These are phyloP conservation scores for Chaetomidium leptoderma DNA, from an alignment of 495 filamentous ascomycete species.

Conservation along the genomic window DNA sequence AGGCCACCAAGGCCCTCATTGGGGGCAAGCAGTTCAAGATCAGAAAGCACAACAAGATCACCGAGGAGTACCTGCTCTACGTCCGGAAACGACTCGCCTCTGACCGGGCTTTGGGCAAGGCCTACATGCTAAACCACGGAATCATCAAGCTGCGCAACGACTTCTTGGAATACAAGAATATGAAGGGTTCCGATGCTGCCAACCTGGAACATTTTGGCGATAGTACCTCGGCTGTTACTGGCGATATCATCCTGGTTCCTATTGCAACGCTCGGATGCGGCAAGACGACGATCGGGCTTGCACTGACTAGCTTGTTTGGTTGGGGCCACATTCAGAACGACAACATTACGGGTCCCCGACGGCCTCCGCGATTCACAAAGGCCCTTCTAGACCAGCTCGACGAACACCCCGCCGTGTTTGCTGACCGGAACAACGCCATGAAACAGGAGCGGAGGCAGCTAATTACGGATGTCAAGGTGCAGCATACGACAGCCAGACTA, in stretches of 20 bases:
- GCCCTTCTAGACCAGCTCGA: constrained; percentile 58
- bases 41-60: constrained; percentile 85
- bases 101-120: constrained; percentile 57
- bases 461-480: constrained; percentile 66
- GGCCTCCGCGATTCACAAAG: constrained; percentile 67
- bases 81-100: constrained; percentile 66
- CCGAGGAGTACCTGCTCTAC: constrained; percentile 81
- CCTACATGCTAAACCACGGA: constrained; percentile 85
- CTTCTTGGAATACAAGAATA: constrained; percentile 72
- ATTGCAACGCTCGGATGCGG: constrained; percentile 93
- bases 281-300: constrained; percentile 88
- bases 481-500: constrained; percentile 58
- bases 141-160: constrained; percentile 87
- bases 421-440: constrained; percentile 92
- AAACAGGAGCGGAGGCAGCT: constrained; percentile 81
- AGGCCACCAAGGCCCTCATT: constrained; percentile 90
- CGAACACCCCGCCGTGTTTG: constrained; percentile 67
- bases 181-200: constrained; percentile 73
- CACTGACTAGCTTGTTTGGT: constrained; percentile 74
- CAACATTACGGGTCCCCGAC: constrained; percentile 76
- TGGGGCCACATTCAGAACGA: constrained; percentile 98
- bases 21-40: constrained; percentile 65
- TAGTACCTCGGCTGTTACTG: constrained; percentile 42
- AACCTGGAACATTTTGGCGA: constrained; percentile 37
- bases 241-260: constrained; percentile 73